These are phyloP conservation scores for Allomyces macrogynus DNA, from an alignment of 192 early-diverging fungal species.

Conservation along the genomic window DNA sequence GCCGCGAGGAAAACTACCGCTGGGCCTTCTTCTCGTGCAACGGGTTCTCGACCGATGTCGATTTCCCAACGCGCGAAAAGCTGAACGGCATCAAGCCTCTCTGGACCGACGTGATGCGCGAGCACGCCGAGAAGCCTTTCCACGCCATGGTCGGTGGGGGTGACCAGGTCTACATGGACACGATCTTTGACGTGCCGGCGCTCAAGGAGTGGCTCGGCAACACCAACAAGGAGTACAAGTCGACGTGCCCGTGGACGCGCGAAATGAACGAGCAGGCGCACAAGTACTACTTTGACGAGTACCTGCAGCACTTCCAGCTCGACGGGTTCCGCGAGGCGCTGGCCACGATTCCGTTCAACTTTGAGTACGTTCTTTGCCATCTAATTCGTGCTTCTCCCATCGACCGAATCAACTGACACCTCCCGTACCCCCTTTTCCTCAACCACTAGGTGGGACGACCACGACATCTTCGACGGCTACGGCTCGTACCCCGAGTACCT, in stretches of 20 bases:
- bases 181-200: slow-evolving; percentile 26
- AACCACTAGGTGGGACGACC: slow-evolving; percentile 76
- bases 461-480: slow-evolving; percentile 70
- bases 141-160: slow-evolving; percentile 55
- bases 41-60: slow-evolving; percentile 38
- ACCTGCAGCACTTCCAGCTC: slow-evolving; percentile 35
- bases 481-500: slow-evolving; percentile 63
- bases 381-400: too few species aligned
- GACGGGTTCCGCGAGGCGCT: slow-evolving; percentile 41
- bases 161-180: slow-evolving; percentile 51
- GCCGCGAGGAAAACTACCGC: slow-evolving; percentile 29
- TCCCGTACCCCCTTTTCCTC: too few species aligned
- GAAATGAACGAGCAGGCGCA: slow-evolving; percentile 31
- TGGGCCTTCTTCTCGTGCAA: slow-evolving; percentile 54
- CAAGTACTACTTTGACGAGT: slow-evolving; percentile 50
- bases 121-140: slow-evolving; percentile 35
- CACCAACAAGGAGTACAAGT: slow-evolving; percentile 9
- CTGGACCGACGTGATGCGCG: slow-evolving; percentile 44
- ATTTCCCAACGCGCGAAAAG: slow-evolving; percentile 14
- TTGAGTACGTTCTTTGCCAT: too few species aligned
- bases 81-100: slow-evolving; percentile 28
- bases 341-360: slow-evolving; percentile 51
- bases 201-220: slow-evolving; percentile 38
- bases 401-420: too few species aligned
- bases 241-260: slow-evolving; percentile 19